Evolutionary conservation across 768 basidiomycete genomes (phyloP).

Genomic region (Leccinum incarnatum): DNA sequence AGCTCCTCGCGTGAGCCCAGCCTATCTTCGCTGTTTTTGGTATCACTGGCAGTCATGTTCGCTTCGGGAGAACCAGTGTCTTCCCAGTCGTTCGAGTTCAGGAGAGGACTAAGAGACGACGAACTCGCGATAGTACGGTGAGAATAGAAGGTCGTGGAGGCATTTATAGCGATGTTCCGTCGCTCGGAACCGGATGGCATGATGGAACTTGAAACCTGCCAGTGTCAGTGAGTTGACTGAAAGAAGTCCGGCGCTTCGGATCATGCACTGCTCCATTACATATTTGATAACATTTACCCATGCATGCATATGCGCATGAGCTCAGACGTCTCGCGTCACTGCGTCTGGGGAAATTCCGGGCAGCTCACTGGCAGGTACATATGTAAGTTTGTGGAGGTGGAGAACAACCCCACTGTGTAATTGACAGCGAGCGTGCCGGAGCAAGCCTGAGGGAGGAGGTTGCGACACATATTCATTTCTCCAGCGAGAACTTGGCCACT

Average conservation of each 20-base stretch:
- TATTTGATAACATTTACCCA: neutral
- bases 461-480: neutral
- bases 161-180: slow-evolving; percentile 15
- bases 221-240: too few relatives aligned
- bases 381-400: too few relatives aligned
- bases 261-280: neutral
- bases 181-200: neutral
- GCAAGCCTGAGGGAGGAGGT: too few relatives aligned
- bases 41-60: slow-evolving; percentile 9
- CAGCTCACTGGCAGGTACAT: neutral
- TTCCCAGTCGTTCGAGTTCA: slow-evolving; percentile 6
- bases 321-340: neutral
- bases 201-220: neutral
- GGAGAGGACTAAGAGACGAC: slow-evolving; percentile 15
- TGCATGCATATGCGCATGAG: neutral
- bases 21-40: slow-evolving; percentile 1
- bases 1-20: neutral
- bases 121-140: slow-evolving; percentile 11
- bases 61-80: neutral
- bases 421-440: neutral
- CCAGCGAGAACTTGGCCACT: neutral
- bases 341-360: neutral
- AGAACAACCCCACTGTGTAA: neutral
- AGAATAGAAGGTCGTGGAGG: neutral
- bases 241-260: neutral